phyloP scores from a whole-genome alignment of 495 filamentous ascomycete genomes.

The Hypomontagnella submonticulosa region DNA sequence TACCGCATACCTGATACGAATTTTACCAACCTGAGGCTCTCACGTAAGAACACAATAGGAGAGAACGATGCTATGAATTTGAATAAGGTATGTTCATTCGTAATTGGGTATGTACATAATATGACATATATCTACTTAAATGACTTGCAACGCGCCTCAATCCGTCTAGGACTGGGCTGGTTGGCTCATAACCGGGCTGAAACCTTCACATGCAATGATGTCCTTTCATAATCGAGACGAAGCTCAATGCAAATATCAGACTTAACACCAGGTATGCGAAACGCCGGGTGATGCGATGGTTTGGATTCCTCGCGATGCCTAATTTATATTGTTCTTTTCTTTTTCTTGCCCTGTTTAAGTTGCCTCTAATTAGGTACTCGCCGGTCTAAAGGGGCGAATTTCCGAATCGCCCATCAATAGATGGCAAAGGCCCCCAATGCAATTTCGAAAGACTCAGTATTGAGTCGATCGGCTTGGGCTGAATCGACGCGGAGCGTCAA shows the following conservation, averaged over 20 bases:
- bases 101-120: constrained; percentile 39
- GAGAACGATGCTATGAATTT: too few relatives aligned
- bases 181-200: constrained; percentile 19
- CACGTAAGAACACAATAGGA: too few relatives aligned
- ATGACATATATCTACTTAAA: constrained; percentile 34
- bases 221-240: constrained; percentile 12
- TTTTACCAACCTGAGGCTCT: too few relatives aligned
- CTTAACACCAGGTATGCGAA: constrained; percentile 33
- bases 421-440: constrained; percentile 1
- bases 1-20: too few relatives aligned
- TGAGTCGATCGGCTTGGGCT: background rate
- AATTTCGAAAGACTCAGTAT: background rate
- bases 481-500: background rate
- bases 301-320: constrained; percentile 19
- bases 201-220: constrained; percentile 26
- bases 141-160: background rate
- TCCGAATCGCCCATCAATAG: constrained; percentile 2
- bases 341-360: constrained; percentile 19
- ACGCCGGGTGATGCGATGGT: constrained; percentile 38
- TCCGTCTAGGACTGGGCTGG: constrained; percentile 21
- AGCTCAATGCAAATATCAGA: constrained; percentile 28
- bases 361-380: constrained; percentile 12
- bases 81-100: constrained; percentile 28
- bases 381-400: constrained; percentile 13
- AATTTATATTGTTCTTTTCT: constrained; percentile 11